Evolutionary conservation across 768 basidiomycete species (phyloP).

Genomic region (Amanita thiersii): DNA sequence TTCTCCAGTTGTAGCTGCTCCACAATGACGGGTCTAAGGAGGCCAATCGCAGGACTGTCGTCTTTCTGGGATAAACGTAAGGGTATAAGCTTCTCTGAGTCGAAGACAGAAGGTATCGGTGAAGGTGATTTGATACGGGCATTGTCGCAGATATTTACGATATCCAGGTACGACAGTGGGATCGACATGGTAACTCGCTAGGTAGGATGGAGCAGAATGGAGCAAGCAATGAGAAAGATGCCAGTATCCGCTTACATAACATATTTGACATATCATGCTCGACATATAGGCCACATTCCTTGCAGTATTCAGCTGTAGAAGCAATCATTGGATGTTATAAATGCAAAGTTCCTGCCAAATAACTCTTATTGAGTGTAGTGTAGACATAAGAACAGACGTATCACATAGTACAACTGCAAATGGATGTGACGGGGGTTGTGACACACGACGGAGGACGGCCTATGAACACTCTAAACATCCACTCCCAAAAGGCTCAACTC

Average conservation of each 20-base stretch:
- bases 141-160: constrained; percentile 71
- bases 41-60: constrained; percentile 48
- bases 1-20: constrained; percentile 48
- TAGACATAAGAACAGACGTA: too few species aligned
- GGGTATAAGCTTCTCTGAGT: constrained; percentile 41
- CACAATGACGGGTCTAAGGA: constrained; percentile 52
- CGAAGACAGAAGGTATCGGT: constrained; percentile 20
- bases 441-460: neutral
- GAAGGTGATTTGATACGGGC: constrained; percentile 30
- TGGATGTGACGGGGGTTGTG: neutral
- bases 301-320: too few species aligned
- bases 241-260: neutral
- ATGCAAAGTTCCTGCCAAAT: too few species aligned
- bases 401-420: neutral
- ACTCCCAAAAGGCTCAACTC: constrained; percentile 59
- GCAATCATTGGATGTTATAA: too few species aligned
- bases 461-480: constrained; percentile 27
- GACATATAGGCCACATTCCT: too few species aligned
- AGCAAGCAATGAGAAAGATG: too few species aligned
- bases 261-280: neutral
- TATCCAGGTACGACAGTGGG: constrained; percentile 43
- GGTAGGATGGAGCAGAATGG: neutral
- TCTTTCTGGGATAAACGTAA: constrained; percentile 44
- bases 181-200: neutral
- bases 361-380: too few species aligned